phyloP scores from a whole-genome alignment of 495 filamentous ascomycete species.

The Podospora conica region DNA sequence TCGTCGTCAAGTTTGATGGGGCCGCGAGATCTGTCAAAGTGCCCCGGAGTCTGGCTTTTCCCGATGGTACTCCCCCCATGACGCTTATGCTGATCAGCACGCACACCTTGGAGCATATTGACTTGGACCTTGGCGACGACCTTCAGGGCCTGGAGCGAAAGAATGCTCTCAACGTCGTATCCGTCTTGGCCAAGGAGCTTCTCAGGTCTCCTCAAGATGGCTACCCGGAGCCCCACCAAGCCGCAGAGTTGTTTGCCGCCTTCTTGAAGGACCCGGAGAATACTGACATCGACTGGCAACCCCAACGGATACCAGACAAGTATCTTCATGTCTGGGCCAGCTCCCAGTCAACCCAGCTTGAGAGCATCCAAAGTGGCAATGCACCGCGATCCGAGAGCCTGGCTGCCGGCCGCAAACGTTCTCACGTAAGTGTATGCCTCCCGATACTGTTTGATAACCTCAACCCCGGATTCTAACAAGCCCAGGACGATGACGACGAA shows the following conservation, averaged over 20 bases:
- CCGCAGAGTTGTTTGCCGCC: conserved; percentile 33
- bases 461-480: neutral
- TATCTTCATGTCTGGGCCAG: conserved; percentile 32
- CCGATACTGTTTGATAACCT: neutral
- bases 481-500: conserved; percentile 29
- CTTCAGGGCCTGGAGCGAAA: conserved; percentile 33
- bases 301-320: conserved; percentile 28
- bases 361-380: neutral
- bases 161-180: conserved; percentile 34
- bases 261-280: conserved; percentile 27
- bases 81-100: conserved; percentile 32
- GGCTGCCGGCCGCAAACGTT: conserved; percentile 31
- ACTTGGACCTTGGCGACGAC: conserved; percentile 28
- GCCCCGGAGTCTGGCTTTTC: conserved; percentile 8
- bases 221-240: conserved; percentile 24
- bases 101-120: conserved; percentile 43
- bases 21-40: conserved; percentile 24
- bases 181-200: conserved; percentile 25
- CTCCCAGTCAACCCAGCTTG: conserved; percentile 10
- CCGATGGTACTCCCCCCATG: conserved; percentile 15
- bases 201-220: conserved; percentile 26
- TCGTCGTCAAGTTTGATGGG: conserved; percentile 39
- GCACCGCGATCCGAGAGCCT: neutral
- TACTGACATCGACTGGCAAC: conserved; percentile 31
- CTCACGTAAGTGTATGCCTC: conserved; percentile 27